Conservation (phyloP, 192 early-diverging fungal genomes). For the Backusella mclennaniae region DNA sequence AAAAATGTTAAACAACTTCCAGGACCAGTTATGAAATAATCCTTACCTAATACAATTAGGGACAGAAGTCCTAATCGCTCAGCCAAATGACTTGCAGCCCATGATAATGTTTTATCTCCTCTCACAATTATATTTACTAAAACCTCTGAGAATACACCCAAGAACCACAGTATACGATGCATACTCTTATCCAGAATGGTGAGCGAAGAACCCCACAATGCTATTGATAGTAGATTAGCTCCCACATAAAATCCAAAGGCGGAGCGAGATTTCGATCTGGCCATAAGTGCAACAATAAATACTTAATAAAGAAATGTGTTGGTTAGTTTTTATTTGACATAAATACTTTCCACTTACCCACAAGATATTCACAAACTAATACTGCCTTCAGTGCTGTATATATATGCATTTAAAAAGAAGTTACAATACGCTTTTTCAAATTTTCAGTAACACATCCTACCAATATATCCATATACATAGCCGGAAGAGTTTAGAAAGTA, state of each 20-base stretch:
- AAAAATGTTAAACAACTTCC: neutral
- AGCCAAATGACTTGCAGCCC: constrained; percentile 51
- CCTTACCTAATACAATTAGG: constrained; percentile 39
- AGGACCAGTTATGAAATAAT: neutral
- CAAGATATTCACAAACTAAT: constrained; percentile 42
- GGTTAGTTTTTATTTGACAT: neutral
- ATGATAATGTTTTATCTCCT: constrained; percentile 39
- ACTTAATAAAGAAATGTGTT: constrained; percentile 5
- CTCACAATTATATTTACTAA: constrained; percentile 38
- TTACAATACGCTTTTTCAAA: neutral
- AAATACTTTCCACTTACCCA: constrained; percentile 28
- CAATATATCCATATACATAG: constrained; percentile 42
- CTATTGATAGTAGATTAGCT: constrained; percentile 42
- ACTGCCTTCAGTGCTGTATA: constrained; percentile 37
- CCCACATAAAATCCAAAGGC: constrained; percentile 40
- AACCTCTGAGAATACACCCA: constrained; percentile 38
- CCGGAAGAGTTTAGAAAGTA: constrained; percentile 41
- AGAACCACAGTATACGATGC: constrained; percentile 44
- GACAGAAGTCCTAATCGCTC: constrained; percentile 50
- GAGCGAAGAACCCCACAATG: constrained; percentile 43
- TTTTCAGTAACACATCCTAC: neutral
- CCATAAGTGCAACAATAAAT: constrained; percentile 24
- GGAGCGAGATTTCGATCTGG: constrained; percentile 34
- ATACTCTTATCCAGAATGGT: constrained; percentile 25
- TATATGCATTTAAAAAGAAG: neutral